Evolutionary conservation across 495 filamentous ascomycete genomes (phyloP), one percentile per base, ranked within the genome.

Genomic region (Xylaria cubensis): DNA sequence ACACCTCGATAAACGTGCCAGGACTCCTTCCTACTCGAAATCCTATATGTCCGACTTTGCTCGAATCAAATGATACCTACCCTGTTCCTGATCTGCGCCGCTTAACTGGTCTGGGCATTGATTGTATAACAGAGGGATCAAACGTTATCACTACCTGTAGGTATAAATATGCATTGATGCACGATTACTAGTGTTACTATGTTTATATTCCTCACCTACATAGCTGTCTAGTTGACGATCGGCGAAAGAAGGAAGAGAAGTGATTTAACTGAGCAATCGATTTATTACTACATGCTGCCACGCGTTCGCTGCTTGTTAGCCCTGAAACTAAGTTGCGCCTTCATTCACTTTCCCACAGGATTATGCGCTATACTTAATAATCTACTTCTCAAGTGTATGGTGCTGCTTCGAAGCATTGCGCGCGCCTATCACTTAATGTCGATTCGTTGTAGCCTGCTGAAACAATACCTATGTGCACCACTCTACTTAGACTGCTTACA

Each of bases 181-280:
- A 39, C 58, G 58, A 61, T 61, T 61, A 39, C 56, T 36, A 61
- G 12, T 61, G 19, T 36, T 32, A 36, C 13, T 36, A 61, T 59
- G n/a, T 3, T 7, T 39, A 59, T n/a, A 59, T 36, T 61, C 58
- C 32, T 61, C 34, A 32, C 53, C 53, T 8, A 32, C 39, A 42
- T 42, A 42, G 39, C 39, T 0, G 13, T 56, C 53, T 56, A 32
- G 19, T 56, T 32, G 53, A 4, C 13, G 19, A 12, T 56, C 13
- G 12, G 53, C 26, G 53, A 24, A 29, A 32, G 26, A 29, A 55
- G 51, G 51, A 55, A 56, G 53, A n/a, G 15, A 39, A 12, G 15
- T 34, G 32, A 3, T 21, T 17, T 21, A 39, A 36, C 6, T 7
- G 34, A 39, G 7, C 17, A 34, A 21, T 6, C 3, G 7, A 56